Conservation (phyloP, 768 basidiomycete genomes). For the Macrolepiota dolichaula region DNA sequence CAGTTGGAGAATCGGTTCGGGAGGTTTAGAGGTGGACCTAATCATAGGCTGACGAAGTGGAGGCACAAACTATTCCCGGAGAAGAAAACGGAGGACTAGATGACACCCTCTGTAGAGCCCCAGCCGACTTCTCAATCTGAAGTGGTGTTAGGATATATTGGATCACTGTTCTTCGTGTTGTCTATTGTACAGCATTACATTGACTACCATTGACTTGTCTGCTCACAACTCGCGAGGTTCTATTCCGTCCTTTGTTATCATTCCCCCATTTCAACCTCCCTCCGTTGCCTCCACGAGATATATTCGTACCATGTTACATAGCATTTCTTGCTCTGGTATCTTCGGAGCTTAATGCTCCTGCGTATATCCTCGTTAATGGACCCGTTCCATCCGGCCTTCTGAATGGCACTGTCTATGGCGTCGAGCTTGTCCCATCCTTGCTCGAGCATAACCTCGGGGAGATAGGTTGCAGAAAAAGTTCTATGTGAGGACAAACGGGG, state of each 20-base stretch:
- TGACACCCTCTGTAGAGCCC: not conserved
- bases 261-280: slow-evolving; percentile 20
- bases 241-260: not conserved
- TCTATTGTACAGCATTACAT: slow-evolving; percentile 9
- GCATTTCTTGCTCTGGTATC: slow-evolving; percentile 79
- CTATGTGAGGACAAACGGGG: slow-evolving; percentile 53
- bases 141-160: not conserved
- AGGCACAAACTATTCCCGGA: slow-evolving; percentile 32
- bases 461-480: slow-evolving; percentile 81
- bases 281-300: slow-evolving; percentile 62
- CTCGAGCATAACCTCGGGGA: slow-evolving; percentile 88
- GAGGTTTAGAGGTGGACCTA: slow-evolving; percentile 37
- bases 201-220: not conserved
- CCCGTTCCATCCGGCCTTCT: slow-evolving; percentile 90
- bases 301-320: slow-evolving; percentile 75
- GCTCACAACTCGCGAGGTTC: not conserved
- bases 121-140: not conserved
- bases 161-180: not conserved
- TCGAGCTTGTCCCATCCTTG: slow-evolving; percentile 94
- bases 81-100: not conserved
- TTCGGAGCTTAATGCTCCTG: slow-evolving; percentile 67
- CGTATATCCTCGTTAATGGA: slow-evolving; percentile 79
- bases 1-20: slow-evolving; percentile 55
- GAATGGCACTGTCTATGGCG: slow-evolving; percentile 86
- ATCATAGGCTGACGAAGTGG: slow-evolving; percentile 41